Evolutionary conservation across 129 eudicot genomes (phyloP), one percentile per base, ranked within the genome.

Genomic region (Escallonia rubra): DNA sequence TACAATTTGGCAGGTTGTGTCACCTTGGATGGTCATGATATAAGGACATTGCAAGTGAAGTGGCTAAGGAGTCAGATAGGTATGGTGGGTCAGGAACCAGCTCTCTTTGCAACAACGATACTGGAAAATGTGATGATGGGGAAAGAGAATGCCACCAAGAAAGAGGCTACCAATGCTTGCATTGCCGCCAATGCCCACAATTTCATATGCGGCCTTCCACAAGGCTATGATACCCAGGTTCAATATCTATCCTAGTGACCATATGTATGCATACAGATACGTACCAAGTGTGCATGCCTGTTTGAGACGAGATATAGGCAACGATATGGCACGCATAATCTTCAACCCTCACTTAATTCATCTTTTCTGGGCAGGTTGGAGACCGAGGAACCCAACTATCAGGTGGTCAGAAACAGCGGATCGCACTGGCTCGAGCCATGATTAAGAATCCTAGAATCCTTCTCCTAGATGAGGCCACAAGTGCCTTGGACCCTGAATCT

Each of bases 71-170:
- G 82, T 67, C 94, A 86, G 60, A 89, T 89, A 75, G 90, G 94
- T 41, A 89, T 86, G 96, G 96, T 89, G 78, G 96, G 96, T 72
- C 96, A 89, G 69, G 96, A 89, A 62, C 96, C 96, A 6, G 96
- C 75, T 51, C 88, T 89, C 10, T 89, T 89, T 52, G 90, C 82
- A 23, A 76, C 79, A 67, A 71, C 90, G 43, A 89, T 89, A 41
- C 80, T 89, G 14, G 94, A 86, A 77, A 89, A 89, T 78, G 81
- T 89, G 11, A 80, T 89, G 86, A 86, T 89, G 87, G 96, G 96
- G 15, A 89, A 84, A 63, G 96, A 86, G 14, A 79, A 86, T 63
- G 90, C 90, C 55, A 89, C 88, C 15, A 83, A 72, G 71, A 89
- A 89, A 77, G 96, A 89, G 61, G 94, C 90, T 40, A 61, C 80